Evolutionary conservation across 352 stramenopile genomes (phyloP).

Genomic region (Pythium grandisporangium): DNA sequence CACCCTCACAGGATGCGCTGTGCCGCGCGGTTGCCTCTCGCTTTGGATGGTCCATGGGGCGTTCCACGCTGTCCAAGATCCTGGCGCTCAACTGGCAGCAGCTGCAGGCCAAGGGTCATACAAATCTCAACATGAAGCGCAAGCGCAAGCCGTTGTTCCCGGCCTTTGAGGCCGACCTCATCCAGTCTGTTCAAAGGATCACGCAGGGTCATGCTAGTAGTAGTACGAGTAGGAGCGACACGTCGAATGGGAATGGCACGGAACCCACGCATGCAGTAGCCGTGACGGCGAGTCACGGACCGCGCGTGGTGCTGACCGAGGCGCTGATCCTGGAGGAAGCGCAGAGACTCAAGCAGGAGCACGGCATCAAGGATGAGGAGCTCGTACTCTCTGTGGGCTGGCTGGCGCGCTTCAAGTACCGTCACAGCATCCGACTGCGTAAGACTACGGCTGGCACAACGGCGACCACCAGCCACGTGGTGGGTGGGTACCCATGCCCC

Average conservation of each 20-base stretch:
- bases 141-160: conserved; percentile 62
- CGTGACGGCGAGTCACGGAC: neutral
- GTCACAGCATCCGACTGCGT: conserved; percentile 56
- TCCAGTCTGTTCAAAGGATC: conserved; percentile 41
- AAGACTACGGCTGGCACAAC: conserved; percentile 23
- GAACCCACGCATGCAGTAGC: neutral
- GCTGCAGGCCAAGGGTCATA: conserved; percentile 27
- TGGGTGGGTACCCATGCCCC: too few species aligned
- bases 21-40: conserved; percentile 34
- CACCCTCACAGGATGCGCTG: conserved; percentile 55
- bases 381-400: conserved; percentile 67
- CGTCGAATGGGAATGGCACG: conserved; percentile 10
- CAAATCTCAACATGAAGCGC: conserved; percentile 73
- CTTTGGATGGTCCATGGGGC: conserved; percentile 55
- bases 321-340: conserved; percentile 69
- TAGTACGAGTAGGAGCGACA: too few species aligned
- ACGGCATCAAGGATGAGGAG: conserved; percentile 51
- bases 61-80: conserved; percentile 72
- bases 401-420: conserved; percentile 63
- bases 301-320: conserved; percentile 26
- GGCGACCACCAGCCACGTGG: too few species aligned
- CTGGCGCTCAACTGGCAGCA: conserved; percentile 55
- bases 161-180: conserved; percentile 52
- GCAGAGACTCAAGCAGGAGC: conserved; percentile 54
- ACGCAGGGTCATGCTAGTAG: too few species aligned